Conservation (phyloP, 306 rosid genomes). For the Vigna angularis region DNA sequence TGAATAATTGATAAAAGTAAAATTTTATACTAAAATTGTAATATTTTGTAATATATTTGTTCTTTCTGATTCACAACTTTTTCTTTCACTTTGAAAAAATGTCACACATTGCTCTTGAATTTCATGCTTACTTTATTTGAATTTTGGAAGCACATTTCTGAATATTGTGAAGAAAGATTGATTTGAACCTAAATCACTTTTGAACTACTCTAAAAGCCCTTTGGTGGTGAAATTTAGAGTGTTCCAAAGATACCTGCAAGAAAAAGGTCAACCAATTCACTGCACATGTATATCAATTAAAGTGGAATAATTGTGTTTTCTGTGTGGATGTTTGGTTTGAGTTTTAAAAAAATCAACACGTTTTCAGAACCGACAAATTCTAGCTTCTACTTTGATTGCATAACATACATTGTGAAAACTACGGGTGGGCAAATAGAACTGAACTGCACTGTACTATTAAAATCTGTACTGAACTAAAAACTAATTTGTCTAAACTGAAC, state of each 20-base stretch:
- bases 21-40: too few relatives aligned
- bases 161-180: neutral
- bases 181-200: slow-evolving; percentile 7
- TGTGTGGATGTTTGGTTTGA: neutral
- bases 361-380: neutral
- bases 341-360: neutral
- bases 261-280: slow-evolving; percentile 43
- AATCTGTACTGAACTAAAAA: too few relatives aligned
- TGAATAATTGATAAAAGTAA: too few relatives aligned
- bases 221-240: slow-evolving; percentile 1
- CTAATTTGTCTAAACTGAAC: too few relatives aligned
- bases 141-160: neutral
- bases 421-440: too few relatives aligned
- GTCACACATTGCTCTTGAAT: neutral
- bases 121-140: neutral
- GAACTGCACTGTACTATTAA: too few relatives aligned
- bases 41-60: neutral
- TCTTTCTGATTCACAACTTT: neutral
- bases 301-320: neutral
- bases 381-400: too few relatives aligned
- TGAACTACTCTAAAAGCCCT: slow-evolving; percentile 15
- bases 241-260: slow-evolving; percentile 20
- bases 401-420: too few relatives aligned
- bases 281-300: slow-evolving; percentile 2
- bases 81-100: slow-evolving; percentile 27